phyloP scores from a whole-genome alignment of 768 basidiomycete species.

The Peribolospora kevripleyi region DNA sequence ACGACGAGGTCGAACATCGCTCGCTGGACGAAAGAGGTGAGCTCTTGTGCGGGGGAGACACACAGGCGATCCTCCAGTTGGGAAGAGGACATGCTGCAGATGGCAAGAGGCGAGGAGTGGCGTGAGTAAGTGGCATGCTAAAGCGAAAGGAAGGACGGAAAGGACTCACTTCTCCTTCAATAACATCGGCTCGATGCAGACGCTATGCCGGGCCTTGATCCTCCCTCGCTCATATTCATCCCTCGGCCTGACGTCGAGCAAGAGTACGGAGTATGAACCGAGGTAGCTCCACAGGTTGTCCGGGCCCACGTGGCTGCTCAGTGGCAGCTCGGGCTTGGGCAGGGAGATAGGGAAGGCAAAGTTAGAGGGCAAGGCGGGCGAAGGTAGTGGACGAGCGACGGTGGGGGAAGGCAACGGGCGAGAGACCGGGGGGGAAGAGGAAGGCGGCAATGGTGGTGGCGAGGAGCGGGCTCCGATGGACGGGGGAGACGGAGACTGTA shows the following conservation, averaged over 20 bases:
- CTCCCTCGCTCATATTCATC: slow-evolving; percentile 51
- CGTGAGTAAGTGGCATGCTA: neutral
- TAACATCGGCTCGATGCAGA: slow-evolving; percentile 71
- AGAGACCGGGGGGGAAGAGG: too few species aligned
- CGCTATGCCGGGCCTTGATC: slow-evolving; percentile 38
- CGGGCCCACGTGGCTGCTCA: slow-evolving; percentile 1
- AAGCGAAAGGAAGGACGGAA: neutral
- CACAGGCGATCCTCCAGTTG: slow-evolving; percentile 50
- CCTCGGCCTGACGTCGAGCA: slow-evolving; percentile 62
- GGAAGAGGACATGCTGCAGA: slow-evolving; percentile 35
- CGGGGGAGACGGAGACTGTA: too few species aligned
- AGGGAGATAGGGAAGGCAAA: slow-evolving; percentile 4
- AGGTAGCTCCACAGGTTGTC: slow-evolving; percentile 4
- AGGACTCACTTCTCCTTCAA: slow-evolving; percentile 37
- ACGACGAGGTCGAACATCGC: slow-evolving; percentile 72
- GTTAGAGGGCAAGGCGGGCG: neutral
- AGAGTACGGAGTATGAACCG: slow-evolving; percentile 28
- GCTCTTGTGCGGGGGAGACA: slow-evolving; percentile 44
- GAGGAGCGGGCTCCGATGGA: too few species aligned
- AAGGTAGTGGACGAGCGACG: neutral
- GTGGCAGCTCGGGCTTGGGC: too few species aligned
- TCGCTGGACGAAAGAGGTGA: slow-evolving; percentile 51
- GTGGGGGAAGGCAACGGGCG: neutral
- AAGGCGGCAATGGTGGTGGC: too few species aligned
- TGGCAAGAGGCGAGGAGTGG: neutral